phyloP scores from a whole-genome alignment of 257 asterid genomes.

The Plectranthus barbatus region DNA sequence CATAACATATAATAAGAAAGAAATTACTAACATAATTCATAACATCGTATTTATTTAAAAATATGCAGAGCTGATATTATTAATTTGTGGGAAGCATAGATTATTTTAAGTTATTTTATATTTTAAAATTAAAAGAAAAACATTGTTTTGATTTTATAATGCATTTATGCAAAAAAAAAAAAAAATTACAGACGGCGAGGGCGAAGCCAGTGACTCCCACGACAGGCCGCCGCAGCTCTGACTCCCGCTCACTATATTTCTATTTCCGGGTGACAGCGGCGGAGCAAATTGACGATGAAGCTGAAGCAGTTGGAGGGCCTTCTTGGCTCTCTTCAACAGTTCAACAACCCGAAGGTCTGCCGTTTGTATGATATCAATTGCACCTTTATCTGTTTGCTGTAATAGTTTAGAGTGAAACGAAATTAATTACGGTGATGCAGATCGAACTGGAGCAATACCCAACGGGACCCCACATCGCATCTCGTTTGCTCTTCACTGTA shows the following conservation, averaged over 20 bases:
- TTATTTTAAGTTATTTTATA: too few relatives aligned
- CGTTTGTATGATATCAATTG: background rate
- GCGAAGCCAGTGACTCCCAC: background rate
- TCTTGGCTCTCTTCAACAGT: conserved; percentile 16
- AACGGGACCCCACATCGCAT: conserved; percentile 95
- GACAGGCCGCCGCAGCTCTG: background rate
- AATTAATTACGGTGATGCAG: conserved; percentile 28
- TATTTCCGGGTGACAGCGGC: background rate
- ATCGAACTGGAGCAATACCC: conserved; percentile 94
- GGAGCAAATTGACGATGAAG: conserved; percentile 2
- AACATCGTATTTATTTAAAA: too few relatives aligned
- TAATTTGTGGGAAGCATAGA: too few relatives aligned
- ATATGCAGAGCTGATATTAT: too few relatives aligned
- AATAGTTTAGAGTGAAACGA: too few relatives aligned
- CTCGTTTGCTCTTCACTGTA: conserved; percentile 87
- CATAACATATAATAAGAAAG: too few relatives aligned
- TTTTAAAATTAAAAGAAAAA: too few relatives aligned
- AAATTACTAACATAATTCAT: too few relatives aligned
- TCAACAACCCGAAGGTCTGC: conserved; percentile 36
- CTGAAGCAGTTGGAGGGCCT: conserved; percentile 19
- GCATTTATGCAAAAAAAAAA: too few relatives aligned
- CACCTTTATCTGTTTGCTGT: background rate
- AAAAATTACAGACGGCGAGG: background rate
- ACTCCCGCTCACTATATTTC: background rate
- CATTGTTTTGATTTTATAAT: too few relatives aligned